Percentiles rank a stretch among this genome's conserved stretches.
These are phyloP conservation scores for Aureobasidium sp. DNA, from an alignment of 2,329 filamentous ascomycete genomes.

Conservation along the genomic window DNA sequence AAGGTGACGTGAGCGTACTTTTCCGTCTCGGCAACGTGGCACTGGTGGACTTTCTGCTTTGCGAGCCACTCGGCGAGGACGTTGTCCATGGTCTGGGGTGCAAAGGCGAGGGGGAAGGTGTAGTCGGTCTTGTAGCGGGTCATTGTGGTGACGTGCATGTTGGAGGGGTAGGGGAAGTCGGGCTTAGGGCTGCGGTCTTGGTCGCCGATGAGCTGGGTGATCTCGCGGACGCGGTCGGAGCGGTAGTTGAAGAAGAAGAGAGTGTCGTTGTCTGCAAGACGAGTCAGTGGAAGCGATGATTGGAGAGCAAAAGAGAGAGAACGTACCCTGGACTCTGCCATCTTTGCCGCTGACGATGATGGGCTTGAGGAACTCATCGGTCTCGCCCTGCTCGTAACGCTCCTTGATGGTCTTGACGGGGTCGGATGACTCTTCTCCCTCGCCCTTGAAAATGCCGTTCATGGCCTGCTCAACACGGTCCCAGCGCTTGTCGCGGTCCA, in stretches of 20 bases:
- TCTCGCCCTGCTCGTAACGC: constrained; percentile 89
- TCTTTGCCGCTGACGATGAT: constrained; percentile 94
- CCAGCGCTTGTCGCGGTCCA: constrained; percentile 99
- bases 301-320: background rate
- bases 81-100: constrained; percentile 96
- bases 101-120: constrained; percentile 91
- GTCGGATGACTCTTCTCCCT: constrained; percentile 88
- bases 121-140: constrained; percentile 98
- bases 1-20: constrained; percentile 99
- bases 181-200: constrained; percentile 91
- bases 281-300: background rate
- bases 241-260: constrained; percentile 99
- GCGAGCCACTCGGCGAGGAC: constrained; percentile 98
- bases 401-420: constrained; percentile 88
- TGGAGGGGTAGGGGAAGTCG: constrained; percentile 94
- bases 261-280: constrained; percentile 78
- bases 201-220: constrained; percentile 93
- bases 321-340: constrained; percentile 80
- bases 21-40: constrained; percentile 98
- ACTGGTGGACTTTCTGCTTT: constrained; percentile 91
- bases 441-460: constrained; percentile 85
- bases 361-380: constrained; percentile 98
- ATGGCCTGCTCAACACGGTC: constrained; percentile 92
- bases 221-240: constrained; percentile 95
- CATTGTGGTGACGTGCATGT: constrained; percentile 93